Percentiles rank a stretch among this genome's conserved stretches.
These are phyloP conservation scores for Pseudocercospora pini-densiflorae DNA, from an alignment of 2,329 filamentous ascomycete species.

Conservation along the genomic window DNA sequence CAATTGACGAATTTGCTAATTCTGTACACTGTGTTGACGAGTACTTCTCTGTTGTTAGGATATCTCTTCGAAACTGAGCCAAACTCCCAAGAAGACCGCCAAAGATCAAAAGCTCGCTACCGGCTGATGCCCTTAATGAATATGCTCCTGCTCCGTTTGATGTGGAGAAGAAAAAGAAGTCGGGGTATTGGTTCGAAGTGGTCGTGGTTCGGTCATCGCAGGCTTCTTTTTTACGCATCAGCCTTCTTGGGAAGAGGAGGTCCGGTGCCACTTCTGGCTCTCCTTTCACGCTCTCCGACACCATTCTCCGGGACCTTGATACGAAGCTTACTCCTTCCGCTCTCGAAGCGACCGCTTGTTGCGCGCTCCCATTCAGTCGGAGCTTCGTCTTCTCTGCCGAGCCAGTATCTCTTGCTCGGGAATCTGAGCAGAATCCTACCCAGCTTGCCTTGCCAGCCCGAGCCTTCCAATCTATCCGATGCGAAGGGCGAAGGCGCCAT, in stretches of 20 bases:
- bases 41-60: neutral
- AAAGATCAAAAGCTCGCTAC: neutral
- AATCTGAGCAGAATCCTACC: constrained; percentile 76
- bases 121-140: neutral
- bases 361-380: constrained; percentile 71
- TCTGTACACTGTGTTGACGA: neutral
- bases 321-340: constrained; percentile 37
- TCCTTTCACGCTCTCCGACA: constrained; percentile 61
- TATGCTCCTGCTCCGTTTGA: neutral
- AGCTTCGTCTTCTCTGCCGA: constrained; percentile 64
- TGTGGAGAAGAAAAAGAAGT: neutral
- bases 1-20: neutral
- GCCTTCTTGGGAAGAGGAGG: constrained; percentile 43
- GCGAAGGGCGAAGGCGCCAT: constrained; percentile 72
- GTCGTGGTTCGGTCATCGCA: neutral
- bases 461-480: constrained; percentile 69
- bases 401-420: constrained; percentile 78
- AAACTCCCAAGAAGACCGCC: neutral
- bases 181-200: neutral
- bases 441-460: constrained; percentile 77
- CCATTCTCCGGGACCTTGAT: constrained; percentile 50
- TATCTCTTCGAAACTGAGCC: neutral
- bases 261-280: constrained; percentile 66
- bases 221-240: constrained; percentile 16
- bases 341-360: constrained; percentile 64